A percentile compares a stretch with the other conserved stretches of the same genome.
These are phyloP conservation scores for Corylus americana DNA, from an alignment of 306 rosid species.

Conservation along the genomic window DNA sequence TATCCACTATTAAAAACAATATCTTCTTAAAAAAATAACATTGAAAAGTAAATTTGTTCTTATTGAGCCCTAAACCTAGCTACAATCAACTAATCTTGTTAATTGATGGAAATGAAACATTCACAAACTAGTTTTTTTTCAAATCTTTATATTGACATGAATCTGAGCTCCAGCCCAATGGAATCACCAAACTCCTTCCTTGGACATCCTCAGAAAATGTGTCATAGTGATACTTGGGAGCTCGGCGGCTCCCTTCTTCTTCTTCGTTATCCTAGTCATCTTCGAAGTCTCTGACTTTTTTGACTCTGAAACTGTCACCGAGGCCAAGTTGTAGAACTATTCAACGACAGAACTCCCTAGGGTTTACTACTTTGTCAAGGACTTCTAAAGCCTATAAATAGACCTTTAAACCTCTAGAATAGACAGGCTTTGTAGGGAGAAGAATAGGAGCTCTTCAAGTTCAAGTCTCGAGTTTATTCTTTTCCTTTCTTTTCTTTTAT, in stretches of 20 bases:
- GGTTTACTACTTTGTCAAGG: too few species aligned
- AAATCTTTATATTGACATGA: slow-evolving; percentile 23
- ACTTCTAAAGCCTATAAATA: too few species aligned
- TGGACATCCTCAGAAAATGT: slow-evolving; percentile 80
- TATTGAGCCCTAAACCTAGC: neutral
- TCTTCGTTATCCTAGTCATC: slow-evolving; percentile 68
- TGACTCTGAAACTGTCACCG: slow-evolving; percentile 49
- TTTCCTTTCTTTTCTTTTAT: too few species aligned
- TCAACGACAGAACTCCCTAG: slow-evolving; percentile 15
- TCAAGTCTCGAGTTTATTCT: too few species aligned
- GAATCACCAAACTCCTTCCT: slow-evolving; percentile 80
- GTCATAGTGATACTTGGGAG: slow-evolving; percentile 62
- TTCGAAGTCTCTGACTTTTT: slow-evolving; percentile 41
- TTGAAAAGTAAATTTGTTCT: neutral
- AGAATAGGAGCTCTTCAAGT: too few species aligned
- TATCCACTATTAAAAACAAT: neutral
- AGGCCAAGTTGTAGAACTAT: slow-evolving; percentile 83
- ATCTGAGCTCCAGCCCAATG: slow-evolving; percentile 20
- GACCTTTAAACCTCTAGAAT: too few species aligned
- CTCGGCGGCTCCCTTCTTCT: slow-evolving; percentile 50
- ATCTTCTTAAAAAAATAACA: neutral
- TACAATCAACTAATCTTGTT: slow-evolving; percentile 30
- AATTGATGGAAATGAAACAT: neutral
- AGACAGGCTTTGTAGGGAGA: too few species aligned
- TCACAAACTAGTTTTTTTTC: neutral